Base-by-base conservation (phyloP, 345 rosid species). In the Eucalyptus rudis region DNA sequence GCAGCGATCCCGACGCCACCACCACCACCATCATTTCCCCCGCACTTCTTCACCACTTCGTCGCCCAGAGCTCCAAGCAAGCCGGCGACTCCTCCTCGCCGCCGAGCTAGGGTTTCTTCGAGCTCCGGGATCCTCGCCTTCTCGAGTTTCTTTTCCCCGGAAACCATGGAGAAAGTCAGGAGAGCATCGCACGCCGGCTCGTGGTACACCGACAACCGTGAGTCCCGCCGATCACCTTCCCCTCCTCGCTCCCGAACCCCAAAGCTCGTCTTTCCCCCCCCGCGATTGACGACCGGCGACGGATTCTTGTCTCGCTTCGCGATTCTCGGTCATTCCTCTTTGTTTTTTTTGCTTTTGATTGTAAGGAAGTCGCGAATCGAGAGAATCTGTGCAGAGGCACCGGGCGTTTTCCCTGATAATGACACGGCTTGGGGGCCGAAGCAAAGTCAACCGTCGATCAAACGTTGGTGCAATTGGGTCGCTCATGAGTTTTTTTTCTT, bases 171-270 rank as follows among this genome's bases (percentile, higher is more conserved):
- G 91, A 94, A 90, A 90, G 89, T 89, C 87, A 92, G 98, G 81
- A 94, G 96, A 88, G 93, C 98, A 40, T 90, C 95, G 49, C 98
- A 96, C 90, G 96, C 98, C 27, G 98, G 98, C 88, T 95, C 96
- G 49, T 96, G 98, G 98, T 96, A 95, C 91, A 94, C 96, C 86
- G 97, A 95, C 87, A 93, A 94, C 87, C 93, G 98, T 96, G 89
- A 94, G 98, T 93, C 87, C 43, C 87, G 3, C 56, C 22, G 3
- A 40, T 66, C 29, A 9, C 86, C n/a, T 47, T 16, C 49, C 51
- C 22, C 19, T 49, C 11, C 49, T 15, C 88, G 29, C 87, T 89
- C 81, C 16, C 44, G 33, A 81, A 80, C 33, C n/a, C 31, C 58
- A 33, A 19, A 54, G 43, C 49, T 86, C 49, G 17, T n/a, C 25